Base-by-base conservation (phyloP, 345 rosid species). In the Angophora floribunda region DNA sequence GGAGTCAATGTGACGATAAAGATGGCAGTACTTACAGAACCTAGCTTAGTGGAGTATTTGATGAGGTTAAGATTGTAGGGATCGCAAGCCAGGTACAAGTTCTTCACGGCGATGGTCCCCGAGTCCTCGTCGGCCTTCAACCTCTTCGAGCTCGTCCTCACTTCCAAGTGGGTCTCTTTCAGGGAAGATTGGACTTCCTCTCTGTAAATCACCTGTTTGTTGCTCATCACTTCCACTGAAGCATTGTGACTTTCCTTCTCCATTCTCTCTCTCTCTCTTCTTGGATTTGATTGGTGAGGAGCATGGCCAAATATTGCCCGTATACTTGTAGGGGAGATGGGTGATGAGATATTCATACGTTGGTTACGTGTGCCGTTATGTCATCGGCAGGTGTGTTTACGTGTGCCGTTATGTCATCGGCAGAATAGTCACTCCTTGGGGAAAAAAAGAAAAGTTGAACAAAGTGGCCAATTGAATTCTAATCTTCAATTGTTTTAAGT, bases 11-110 rank as follows among this genome's bases (percentile, higher is more conserved):
- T 52, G 21, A 52, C 7, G 22, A 52, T 21, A 17, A 7, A 17
- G 55, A 52, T 52, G 55, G 55, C 21, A 21, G 55, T 52, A 52
- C 55, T 52, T 15, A 89, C 90, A 61, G 82, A 32, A 86, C 87
- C 91, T 51, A 88, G 87, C 52, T 86, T 87, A 88, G 91, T 90
- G 75, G 91, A 89, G 13, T 67, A 52, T 21, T 52, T 52, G 55
- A 52, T 52, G 22, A 52, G 55, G 55, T 52, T 1, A 7, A 52
- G 22, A 52, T 52, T 52, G 55, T 52, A 52, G 55, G 55, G 55
- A 52, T 52, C 55, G 55, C 55, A 52, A 19, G 55, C 55, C 55
- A 52, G 55, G 22, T 17, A 52, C 55, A 52, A 52, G 22, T 52
- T 52, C 55, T 52, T 52, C 55, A 52, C 55, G 21, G 19, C 19